Evolutionary conservation across 1,139 yeast species (phyloP).

Genomic region (Ogataea hybrid): DNA sequence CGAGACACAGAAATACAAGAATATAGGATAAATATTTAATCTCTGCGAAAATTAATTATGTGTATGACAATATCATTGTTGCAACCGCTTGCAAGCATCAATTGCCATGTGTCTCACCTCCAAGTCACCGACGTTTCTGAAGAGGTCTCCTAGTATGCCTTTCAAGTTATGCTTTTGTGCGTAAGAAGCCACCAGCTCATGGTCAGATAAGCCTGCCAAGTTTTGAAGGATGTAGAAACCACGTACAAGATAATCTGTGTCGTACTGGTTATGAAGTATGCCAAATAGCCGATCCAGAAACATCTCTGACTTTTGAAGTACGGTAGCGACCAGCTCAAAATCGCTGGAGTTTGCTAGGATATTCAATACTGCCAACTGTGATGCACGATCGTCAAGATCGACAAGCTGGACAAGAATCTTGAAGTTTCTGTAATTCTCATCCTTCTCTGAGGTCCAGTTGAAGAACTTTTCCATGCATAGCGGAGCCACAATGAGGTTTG

Average conservation of each 20-base stretch:
- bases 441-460: constrained; percentile 31
- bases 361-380: constrained; percentile 46
- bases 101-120: constrained; percentile 15
- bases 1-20: constrained; percentile 1
- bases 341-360: constrained; percentile 51
- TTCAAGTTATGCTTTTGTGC: constrained; percentile 7
- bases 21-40: constrained; percentile 20
- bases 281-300: constrained; percentile 34
- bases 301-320: constrained; percentile 32
- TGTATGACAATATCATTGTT: constrained; percentile 7
- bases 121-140: constrained; percentile 5
- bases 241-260: constrained; percentile 38
- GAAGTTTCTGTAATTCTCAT: constrained; percentile 34
- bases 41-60: constrained; percentile 47
- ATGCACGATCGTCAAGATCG: constrained; percentile 36
- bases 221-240: constrained; percentile 26
- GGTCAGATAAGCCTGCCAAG: constrained; percentile 7
- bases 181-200: neutral
- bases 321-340: constrained; percentile 42
- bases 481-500: constrained; percentile 47
- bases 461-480: constrained; percentile 48
- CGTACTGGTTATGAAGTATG: constrained; percentile 34
- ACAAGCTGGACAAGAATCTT: constrained; percentile 40
- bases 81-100: constrained; percentile 11
- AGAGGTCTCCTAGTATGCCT: neutral